Evolutionary conservation across 345 rosid genomes (phyloP), one percentile per base, ranked within the genome.

Genomic region (Leavenworthia alabamica): DNA sequence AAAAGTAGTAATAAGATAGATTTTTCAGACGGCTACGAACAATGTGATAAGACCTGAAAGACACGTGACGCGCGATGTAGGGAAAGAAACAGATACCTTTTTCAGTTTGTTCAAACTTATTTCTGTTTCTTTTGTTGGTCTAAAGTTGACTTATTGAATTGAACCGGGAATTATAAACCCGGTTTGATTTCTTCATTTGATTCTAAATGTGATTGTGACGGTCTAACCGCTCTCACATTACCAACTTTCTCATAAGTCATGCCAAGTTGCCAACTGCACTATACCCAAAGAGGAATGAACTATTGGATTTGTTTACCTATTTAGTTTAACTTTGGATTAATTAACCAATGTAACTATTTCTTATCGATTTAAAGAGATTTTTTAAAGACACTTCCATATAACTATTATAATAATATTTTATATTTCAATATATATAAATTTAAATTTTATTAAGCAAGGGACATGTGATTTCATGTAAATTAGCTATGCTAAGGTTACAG

Each of bases 11-110:
- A 19, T 23, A 20, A 37, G 26, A 31, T 5, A 7, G 13, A 4
- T 23, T 23, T 54, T 27, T 20, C 51, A 64, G 53, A 31, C 52
- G 61, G 70, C 61, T 53, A 49, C 15, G 44, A 24, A 56, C 48
- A 56, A n/a, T 46, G 56, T 44, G 47, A 35, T 35, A 46, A 66
- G 31, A 66, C 41, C 66, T 20, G 22, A 2, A 20, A 20, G 22
- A 20, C 22, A 20, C 22, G 22, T 20, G 22, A 20, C 22, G n/a
- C n/a, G 52, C 19, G 27, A 58, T 49, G 20, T 51, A 22, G 36
- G 28, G 71, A 37, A 37, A 45, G 24, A 35, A 12, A 32, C 35
- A 36, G 5, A 36, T 57, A 56, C 7, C 9, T 27, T 49, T 11
- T 12, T 35, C 40, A 11, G 40, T 35, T 35, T 35, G 40, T 35